Base-by-base conservation (phyloP, 495 filamentous ascomycete genomes). In the Aspergillus diversus region DNA sequence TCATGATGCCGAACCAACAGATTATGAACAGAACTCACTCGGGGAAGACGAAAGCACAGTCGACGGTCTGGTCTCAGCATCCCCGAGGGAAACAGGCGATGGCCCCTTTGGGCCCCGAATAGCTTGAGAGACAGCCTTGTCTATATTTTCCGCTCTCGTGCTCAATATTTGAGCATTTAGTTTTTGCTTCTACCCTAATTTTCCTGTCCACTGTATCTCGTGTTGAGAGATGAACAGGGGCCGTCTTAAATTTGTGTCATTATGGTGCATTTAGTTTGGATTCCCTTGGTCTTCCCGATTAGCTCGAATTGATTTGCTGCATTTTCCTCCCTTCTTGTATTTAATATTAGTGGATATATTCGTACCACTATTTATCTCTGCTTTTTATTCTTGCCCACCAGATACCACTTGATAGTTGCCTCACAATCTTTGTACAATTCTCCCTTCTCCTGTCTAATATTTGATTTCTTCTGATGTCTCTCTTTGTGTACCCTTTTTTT, bases 1-100 rank as follows among this genome's bases (percentile, higher is more conserved):
- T 69, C 79, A 82, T 49, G 90, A 93, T 68, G 90, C 90, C 0
- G 86, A 86, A 63, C 77, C 78, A 6, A 70, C 71, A 12, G 78
- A 79, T 57, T 77, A 78, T 32, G 66, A 69, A 12, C 63, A 69
- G 21, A 65, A 63, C 61, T 72, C 77, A 37, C 67, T 73, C 17
- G 66, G 66, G 12, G 77, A 79, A 57, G 79, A 81, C 39, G 77
- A 80, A 42, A 79, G 77, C 61, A 80, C 74, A 7, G 75, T 73
- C 54, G 77, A 73, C 37, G 75, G 74, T 15, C 65, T 79, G 55
- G 72, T 79, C 46, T 78, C 76, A 2, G 76, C 71, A 0, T 77
- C 77, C 0, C 77, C 77, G 4, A 72, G 69, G 42, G 73, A 75
- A 7, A 46, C 64, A 15, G 63, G 39, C 7, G 68, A 75, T 31